phyloP scores from a whole-genome alignment of 768 basidiomycete genomes.

The Boletus rubropictus region DNA sequence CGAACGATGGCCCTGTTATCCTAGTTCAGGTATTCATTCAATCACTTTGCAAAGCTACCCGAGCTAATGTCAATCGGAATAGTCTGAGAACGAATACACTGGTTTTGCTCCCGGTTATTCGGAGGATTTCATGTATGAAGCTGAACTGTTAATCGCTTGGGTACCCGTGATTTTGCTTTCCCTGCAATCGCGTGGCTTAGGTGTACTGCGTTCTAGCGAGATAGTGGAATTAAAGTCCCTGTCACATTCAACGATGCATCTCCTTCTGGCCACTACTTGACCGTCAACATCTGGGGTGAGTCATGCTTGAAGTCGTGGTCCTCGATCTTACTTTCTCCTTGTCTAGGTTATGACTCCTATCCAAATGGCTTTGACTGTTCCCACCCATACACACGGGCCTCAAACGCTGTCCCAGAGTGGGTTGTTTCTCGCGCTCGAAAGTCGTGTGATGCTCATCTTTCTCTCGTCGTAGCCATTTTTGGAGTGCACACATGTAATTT shows the following conservation, averaged over 20 bases:
- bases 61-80: background rate
- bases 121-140: conserved; percentile 41
- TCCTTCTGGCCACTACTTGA: conserved; percentile 41
- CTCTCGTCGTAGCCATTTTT: conserved; percentile 20
- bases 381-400: conserved; percentile 40
- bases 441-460: background rate
- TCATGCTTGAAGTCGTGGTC: background rate
- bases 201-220: conserved; percentile 27
- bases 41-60: conserved; percentile 27
- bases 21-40: conserved; percentile 20
- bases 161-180: conserved; percentile 4
- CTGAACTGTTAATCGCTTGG: conserved; percentile 30
- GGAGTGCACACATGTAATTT: conserved; percentile 36
- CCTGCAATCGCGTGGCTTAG: background rate
- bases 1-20: conserved; percentile 54
- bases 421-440: background rate
- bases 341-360: conserved; percentile 29
- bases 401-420: conserved; percentile 39
- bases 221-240: conserved; percentile 42
- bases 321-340: background rate
- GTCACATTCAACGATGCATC: conserved; percentile 44
- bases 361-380: conserved; percentile 53
- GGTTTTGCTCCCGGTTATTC: conserved; percentile 31
- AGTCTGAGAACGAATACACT: conserved; percentile 54
- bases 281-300: conserved; percentile 45